These are phyloP conservation scores for Talaromyces islandicus DNA, from an alignment of 2,329 filamentous ascomycete genomes.

Conservation along the genomic window DNA sequence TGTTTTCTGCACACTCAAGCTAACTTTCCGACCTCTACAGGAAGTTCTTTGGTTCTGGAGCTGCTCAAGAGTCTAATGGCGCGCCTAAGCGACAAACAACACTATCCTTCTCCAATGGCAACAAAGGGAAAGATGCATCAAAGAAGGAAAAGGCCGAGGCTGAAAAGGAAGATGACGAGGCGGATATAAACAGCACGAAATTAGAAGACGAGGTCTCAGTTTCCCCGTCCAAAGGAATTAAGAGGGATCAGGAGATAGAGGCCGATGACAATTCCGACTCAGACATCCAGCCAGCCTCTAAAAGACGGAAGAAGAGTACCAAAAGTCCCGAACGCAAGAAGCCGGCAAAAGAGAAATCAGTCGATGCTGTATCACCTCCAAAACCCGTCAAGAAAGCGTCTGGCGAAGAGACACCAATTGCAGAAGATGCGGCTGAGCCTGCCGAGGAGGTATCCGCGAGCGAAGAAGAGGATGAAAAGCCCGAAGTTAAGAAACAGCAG, in stretches of 20 bases:
- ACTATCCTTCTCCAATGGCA: slow-evolving; percentile 60
- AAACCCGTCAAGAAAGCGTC: slow-evolving; percentile 33
- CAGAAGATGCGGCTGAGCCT: slow-evolving; percentile 26
- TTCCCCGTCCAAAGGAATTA: slow-evolving; percentile 22
- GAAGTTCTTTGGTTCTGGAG: slow-evolving; percentile 73
- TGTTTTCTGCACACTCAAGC: not conserved
- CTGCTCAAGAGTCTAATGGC: slow-evolving; percentile 49
- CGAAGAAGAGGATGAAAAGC: slow-evolving; percentile 59
- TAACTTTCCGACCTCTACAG: slow-evolving; percentile 41
- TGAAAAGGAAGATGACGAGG: slow-evolving; percentile 16
- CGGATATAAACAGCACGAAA: slow-evolving; percentile 9
- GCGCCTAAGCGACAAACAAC: slow-evolving; percentile 69
- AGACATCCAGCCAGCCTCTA: slow-evolving; percentile 56
- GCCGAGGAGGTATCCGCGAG: slow-evolving; percentile 39
- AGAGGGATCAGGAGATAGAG: slow-evolving; percentile 34
- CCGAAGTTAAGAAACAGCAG: slow-evolving; percentile 66
- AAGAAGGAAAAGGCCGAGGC: slow-evolving; percentile 17
- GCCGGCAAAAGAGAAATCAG: slow-evolving; percentile 14
- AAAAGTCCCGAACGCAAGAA: slow-evolving; percentile 22
- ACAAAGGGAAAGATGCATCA: slow-evolving; percentile 39
- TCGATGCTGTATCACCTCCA: slow-evolving; percentile 18
- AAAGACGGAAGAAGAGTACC: slow-evolving; percentile 35
- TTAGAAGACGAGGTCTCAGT: slow-evolving; percentile 10
- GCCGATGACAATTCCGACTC: slow-evolving; percentile 46
- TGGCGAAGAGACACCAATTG: slow-evolving; percentile 39